Percentiles rank a stretch among this genome's conserved stretches.
Conservation (phyloP, 495 filamentous ascomycete genomes). For the Usnea hakonensis region DNA sequence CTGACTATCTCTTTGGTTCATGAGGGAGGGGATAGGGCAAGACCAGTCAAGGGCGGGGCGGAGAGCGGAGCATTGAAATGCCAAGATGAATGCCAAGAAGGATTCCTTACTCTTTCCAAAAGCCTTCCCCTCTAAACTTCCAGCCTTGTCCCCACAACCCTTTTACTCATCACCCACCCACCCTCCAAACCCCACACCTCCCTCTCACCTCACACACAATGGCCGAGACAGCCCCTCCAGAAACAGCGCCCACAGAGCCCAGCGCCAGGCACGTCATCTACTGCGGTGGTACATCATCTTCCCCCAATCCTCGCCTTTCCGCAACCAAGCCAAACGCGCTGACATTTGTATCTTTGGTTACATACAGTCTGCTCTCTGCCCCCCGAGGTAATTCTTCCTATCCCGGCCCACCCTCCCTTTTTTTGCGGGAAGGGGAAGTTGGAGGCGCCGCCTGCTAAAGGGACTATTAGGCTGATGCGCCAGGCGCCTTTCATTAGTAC, state of each 20-base stretch:
- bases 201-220: slow-evolving; percentile 2
- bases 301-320: slow-evolving; percentile 14
- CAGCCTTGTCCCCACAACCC: not conserved
- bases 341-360: not conserved
- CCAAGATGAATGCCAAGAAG: not conserved
- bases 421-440: not conserved
- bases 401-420: not conserved
- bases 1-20: no score
- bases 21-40: no score
- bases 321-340: not conserved
- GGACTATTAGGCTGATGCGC: slow-evolving; percentile 26
- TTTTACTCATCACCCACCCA: not conserved
- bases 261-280: slow-evolving; percentile 65
- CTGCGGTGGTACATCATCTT: slow-evolving; percentile 60
- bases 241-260: slow-evolving; percentile 39
- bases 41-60: not conserved
- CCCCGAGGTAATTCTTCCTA: slow-evolving; percentile 66
- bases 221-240: slow-evolving; percentile 33
- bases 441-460: slow-evolving; percentile 21
- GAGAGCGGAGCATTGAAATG: not conserved
- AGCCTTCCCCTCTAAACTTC: not conserved
- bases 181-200: not conserved
- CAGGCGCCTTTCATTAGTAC: slow-evolving; percentile 69
- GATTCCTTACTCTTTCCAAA: not conserved
- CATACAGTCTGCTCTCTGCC: slow-evolving; percentile 79